phyloP scores from a whole-genome alignment of 1,139 yeast species.

The Pichia sp. region DNA sequence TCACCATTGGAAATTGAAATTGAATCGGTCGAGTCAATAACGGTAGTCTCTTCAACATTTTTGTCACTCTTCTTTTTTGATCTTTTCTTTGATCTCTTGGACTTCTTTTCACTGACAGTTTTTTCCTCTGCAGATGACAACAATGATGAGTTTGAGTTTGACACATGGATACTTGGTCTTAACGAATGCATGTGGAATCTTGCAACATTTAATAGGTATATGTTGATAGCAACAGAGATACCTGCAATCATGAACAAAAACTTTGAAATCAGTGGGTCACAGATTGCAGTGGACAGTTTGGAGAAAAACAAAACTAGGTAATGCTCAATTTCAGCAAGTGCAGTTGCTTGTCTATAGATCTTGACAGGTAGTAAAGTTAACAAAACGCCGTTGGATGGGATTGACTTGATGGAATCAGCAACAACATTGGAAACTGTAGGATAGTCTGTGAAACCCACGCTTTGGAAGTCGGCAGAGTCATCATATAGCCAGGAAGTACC shows the following conservation, averaged over 20 bases:
- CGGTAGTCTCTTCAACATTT: constrained; percentile 3
- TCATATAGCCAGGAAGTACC: constrained; percentile 71
- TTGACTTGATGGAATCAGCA: constrained; percentile 23
- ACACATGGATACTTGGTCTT: background rate
- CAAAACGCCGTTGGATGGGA: constrained; percentile 42
- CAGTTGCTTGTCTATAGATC: constrained; percentile 65
- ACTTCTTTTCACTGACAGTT: constrained; percentile 7
- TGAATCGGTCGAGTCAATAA: background rate
- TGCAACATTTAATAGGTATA: constrained; percentile 76
- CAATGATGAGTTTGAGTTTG: constrained; percentile 1
- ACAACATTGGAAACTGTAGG: constrained; percentile 32
- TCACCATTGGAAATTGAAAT: constrained; percentile 11
- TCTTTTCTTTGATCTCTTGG: constrained; percentile 17
- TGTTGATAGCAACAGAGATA: constrained; percentile 73
- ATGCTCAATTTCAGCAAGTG: constrained; percentile 65
- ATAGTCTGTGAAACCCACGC: constrained; percentile 18
- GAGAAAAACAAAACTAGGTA: constrained; percentile 49
- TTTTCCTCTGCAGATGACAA: background rate
- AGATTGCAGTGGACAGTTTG: constrained; percentile 64
- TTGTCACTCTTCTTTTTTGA: constrained; percentile 17
- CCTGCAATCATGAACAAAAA: constrained; percentile 69
- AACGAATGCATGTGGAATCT: constrained; percentile 42
- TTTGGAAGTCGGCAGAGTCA: constrained; percentile 37
- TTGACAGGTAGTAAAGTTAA: constrained; percentile 66
- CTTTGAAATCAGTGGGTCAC: constrained; percentile 79